These are phyloP conservation scores for Neoboletus brunneissimus DNA, from an alignment of 768 basidiomycete species.

Conservation along the genomic window DNA sequence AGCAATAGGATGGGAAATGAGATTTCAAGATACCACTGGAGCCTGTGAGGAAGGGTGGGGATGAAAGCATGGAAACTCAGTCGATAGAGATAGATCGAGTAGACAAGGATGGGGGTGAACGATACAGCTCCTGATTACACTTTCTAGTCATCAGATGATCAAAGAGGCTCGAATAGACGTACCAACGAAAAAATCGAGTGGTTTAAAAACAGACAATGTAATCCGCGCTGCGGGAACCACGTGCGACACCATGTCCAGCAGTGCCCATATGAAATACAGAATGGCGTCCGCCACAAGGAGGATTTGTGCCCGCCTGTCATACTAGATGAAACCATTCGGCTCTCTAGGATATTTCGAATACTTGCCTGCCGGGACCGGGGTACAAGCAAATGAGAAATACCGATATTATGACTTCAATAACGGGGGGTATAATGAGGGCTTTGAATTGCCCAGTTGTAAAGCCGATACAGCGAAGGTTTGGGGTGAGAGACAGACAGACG, in stretches of 20 bases:
- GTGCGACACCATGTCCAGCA: slow-evolving; percentile 62
- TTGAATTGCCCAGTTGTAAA: slow-evolving; percentile 46
- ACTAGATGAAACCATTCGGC: slow-evolving; percentile 1
- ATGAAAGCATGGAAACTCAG: slow-evolving; percentile 53
- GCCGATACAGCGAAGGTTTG: slow-evolving; percentile 68
- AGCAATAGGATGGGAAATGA: slow-evolving; percentile 55
- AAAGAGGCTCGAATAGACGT: slow-evolving; percentile 22
- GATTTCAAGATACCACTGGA: slow-evolving; percentile 43
- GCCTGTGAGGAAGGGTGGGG: slow-evolving; percentile 47
- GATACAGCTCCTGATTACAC: slow-evolving; percentile 47
- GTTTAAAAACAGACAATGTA: slow-evolving; percentile 45
- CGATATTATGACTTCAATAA: slow-evolving; percentile 59
- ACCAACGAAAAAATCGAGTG: slow-evolving; percentile 63
- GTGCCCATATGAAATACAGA: slow-evolving; percentile 53
- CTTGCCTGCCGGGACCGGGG: slow-evolving; percentile 49
- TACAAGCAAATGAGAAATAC: slow-evolving; percentile 50
- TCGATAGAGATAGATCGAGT: slow-evolving; percentile 59
- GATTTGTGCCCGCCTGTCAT: slow-evolving; percentile 46
- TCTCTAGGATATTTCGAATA: slow-evolving; percentile 9
- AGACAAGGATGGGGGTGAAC: slow-evolving; percentile 62
- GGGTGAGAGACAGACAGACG: slow-evolving; percentile 64
- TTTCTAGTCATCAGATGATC: neutral
- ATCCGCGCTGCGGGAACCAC: slow-evolving; percentile 49
- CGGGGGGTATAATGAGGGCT: slow-evolving; percentile 59
- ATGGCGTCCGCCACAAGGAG: slow-evolving; percentile 63